Percentiles rank a stretch among this genome's conserved stretches.
Conservation (phyloP, 305 asterid genomes). For the Fraxinus angustifolia region DNA sequence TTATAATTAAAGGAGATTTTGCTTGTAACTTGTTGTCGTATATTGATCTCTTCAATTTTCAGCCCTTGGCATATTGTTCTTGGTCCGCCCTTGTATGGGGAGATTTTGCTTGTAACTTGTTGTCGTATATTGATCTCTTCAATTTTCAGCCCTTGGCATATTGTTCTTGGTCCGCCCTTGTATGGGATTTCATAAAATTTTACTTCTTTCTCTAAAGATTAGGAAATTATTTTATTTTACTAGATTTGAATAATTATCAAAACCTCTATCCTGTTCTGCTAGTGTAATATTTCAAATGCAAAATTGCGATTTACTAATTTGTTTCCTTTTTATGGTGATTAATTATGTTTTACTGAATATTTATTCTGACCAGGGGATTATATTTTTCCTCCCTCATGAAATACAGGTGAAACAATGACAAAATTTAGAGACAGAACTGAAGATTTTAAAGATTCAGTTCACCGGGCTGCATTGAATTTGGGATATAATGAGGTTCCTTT, state of each 20-base stretch:
- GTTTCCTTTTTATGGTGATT: not conserved
- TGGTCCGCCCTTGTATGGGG: not conserved
- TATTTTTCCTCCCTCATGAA: not conserved
- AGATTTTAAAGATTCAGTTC: conserved; percentile 85
- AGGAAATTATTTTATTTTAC: not conserved
- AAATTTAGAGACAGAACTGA: conserved; percentile 80
- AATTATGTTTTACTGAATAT: not conserved
- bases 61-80: not conserved
- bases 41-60: not conserved
- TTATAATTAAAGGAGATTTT: not conserved
- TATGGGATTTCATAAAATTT: not conserved
- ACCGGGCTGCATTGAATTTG: conserved; percentile 68
- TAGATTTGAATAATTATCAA: not conserved
- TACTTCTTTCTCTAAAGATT: not conserved
- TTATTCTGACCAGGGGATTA: not conserved
- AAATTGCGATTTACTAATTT: not conserved
- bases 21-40: not conserved
- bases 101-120: not conserved
- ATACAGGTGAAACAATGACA: conserved; percentile 44
- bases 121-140: not conserved
- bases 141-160: not conserved
- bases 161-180: not conserved
- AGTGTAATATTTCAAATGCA: not conserved
- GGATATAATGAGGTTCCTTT: conserved; percentile 63
- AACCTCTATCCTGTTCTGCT: not conserved